Evolutionary conservation across 164 flowering plant genomes (phyloP).

Genomic region (Amborella trichopoda): DNA sequence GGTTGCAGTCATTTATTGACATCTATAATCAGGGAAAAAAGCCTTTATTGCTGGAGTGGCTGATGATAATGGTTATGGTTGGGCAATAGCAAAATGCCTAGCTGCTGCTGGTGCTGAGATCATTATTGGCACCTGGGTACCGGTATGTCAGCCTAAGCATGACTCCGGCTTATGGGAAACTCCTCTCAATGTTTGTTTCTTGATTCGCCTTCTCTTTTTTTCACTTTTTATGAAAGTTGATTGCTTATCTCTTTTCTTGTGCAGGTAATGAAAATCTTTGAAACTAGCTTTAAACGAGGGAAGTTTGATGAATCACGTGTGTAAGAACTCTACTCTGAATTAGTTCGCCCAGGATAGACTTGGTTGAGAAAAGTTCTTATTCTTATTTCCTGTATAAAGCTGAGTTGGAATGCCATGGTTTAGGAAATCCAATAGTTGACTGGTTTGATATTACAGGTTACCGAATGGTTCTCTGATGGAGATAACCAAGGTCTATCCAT

Average conservation of each 20-base stretch:
- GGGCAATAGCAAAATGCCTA: constrained; percentile 99
- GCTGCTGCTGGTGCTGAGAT: constrained; percentile 99
- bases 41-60: constrained; percentile 97
- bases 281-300: constrained; percentile 84
- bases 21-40: constrained; percentile 49
- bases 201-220: background rate
- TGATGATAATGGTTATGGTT: constrained; percentile 97
- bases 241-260: constrained; percentile 1
- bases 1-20: background rate
- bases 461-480: constrained; percentile 96
- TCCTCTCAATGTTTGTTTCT: background rate
- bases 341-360: too few species aligned
- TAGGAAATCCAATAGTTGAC: too few species aligned
- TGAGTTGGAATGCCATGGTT: too few species aligned
- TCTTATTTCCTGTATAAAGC: too few species aligned
- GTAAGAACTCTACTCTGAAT: constrained; percentile 29
- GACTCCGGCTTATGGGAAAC: background rate
- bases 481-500: constrained; percentile 71
- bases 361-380: too few species aligned
- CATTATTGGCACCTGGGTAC: constrained; percentile 97
- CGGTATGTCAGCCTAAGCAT: constrained; percentile 52
- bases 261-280: constrained; percentile 90
- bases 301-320: constrained; percentile 88
- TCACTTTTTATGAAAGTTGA: too few species aligned
- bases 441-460: constrained; percentile 38